Evolutionary conservation across 2,329 filamentous ascomycete genomes (phyloP).

Genomic region (Blumeria graminis): DNA sequence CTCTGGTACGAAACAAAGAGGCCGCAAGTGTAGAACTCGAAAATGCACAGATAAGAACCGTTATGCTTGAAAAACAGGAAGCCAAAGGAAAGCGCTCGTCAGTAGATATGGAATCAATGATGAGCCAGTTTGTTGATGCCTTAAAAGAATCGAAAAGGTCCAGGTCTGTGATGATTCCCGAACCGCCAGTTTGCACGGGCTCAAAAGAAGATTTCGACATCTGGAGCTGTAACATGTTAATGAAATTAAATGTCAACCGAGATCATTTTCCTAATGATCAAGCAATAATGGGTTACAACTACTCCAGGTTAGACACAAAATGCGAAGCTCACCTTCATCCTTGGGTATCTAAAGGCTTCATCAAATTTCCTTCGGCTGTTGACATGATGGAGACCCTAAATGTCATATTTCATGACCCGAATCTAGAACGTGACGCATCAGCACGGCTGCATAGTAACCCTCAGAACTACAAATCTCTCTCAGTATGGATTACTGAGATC

Average conservation of each 20-base stretch:
- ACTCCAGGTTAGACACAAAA: not conserved
- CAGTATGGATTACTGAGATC: not conserved
- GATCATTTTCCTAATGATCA: not conserved
- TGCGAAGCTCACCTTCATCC: not conserved
- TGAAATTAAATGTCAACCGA: not conserved
- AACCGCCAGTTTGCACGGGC: not conserved
- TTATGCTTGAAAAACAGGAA: too few relatives aligned
- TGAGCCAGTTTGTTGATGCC: too few relatives aligned
- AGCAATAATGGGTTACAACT: not conserved
- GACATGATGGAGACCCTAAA: not conserved
- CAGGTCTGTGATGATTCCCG: too few relatives aligned
- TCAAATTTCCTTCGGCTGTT: not conserved
- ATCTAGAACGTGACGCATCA: not conserved
- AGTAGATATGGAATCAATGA: too few relatives aligned
- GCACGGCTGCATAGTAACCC: not conserved
- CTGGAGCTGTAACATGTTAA: not conserved
- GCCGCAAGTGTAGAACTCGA: too few relatives aligned
- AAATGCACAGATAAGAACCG: too few relatives aligned
- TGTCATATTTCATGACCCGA: not conserved
- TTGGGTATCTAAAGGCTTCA: not conserved
- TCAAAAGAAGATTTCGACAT: conserved; percentile 2
- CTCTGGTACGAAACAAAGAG: too few relatives aligned
- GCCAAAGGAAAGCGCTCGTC: too few relatives aligned
- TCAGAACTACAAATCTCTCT: not conserved
- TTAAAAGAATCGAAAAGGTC: too few relatives aligned